phyloP scores from a whole-genome alignment of 148 eudicot genomes.

The Fallopia convolvulus region DNA sequence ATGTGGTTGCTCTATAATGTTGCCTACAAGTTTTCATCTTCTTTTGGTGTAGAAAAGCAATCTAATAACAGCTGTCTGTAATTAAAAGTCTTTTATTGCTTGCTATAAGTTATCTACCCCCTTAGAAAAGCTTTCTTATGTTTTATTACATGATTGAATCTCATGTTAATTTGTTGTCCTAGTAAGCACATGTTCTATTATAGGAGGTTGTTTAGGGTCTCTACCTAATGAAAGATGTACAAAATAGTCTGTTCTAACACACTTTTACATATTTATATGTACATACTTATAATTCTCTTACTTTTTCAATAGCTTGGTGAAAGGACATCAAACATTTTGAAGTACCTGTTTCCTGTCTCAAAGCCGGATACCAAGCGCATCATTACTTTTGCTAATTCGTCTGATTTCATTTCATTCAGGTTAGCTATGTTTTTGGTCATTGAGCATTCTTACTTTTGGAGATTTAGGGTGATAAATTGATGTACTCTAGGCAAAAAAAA shows the following conservation, averaged over 20 bases:
- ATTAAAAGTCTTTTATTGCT: background rate
- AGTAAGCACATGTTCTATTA: too few species aligned
- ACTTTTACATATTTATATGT: too few species aligned
- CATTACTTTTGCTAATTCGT: constrained; percentile 81
- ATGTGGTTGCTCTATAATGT: background rate
- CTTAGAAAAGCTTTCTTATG: too few species aligned
- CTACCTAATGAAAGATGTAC: too few species aligned
- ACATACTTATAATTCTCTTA: constrained; percentile 1
- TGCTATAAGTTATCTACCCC: too few species aligned
- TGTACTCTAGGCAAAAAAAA: background rate
- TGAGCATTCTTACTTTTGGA: background rate
- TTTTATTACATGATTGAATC: too few species aligned
- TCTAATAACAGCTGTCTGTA: background rate
- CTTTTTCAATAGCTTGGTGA: constrained; percentile 53
- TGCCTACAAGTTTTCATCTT: background rate
- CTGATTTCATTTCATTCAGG: constrained; percentile 96
- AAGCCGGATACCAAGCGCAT: constrained; percentile 93
- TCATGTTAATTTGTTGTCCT: too few species aligned
- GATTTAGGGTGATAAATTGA: background rate
- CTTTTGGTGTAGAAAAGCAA: background rate
- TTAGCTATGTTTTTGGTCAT: constrained; percentile 17
- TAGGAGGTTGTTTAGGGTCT: too few species aligned
- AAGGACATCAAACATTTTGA: constrained; percentile 74
- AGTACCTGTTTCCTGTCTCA: constrained; percentile 95
- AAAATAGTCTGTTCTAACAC: too few species aligned